Evolutionary conservation across 208 protist genomes (phyloP).

Genomic region (Trypanosoma lewisi): DNA sequence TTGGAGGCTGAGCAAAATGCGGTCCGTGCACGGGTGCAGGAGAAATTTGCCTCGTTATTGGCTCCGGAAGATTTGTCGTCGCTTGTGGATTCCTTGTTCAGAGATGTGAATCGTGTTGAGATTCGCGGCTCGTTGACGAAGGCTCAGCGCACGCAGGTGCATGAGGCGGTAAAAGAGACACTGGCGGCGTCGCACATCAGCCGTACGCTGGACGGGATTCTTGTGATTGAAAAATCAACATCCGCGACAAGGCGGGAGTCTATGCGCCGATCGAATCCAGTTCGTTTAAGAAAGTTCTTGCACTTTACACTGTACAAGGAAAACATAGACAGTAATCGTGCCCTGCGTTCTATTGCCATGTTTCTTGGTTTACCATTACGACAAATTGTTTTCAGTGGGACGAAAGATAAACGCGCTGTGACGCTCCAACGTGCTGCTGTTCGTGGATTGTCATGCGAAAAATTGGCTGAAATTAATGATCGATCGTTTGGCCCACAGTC

Average conservation of each 20-base stretch:
- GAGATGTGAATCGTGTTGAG: slow-evolving; percentile 23
- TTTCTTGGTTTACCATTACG: slow-evolving; percentile 55
- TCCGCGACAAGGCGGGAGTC: slow-evolving; percentile 55
- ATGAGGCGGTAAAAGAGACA: slow-evolving; percentile 55
- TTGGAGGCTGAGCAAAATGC: background rate
- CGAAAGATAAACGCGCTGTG: slow-evolving; percentile 95
- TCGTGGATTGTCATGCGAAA: slow-evolving; percentile 52
- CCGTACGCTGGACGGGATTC: slow-evolving; percentile 49
- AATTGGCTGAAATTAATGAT: slow-evolving; percentile 64
- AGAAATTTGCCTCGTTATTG: slow-evolving; percentile 32
- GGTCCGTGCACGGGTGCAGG: background rate
- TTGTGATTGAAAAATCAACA: slow-evolving; percentile 63
- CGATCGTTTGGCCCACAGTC: slow-evolving; percentile 43
- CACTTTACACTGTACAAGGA: slow-evolving; percentile 96
- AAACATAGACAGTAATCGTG: slow-evolving; percentile 89
- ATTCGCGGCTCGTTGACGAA: slow-evolving; percentile 50
- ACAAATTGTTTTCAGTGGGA: slow-evolving; percentile 91
- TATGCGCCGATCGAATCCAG: slow-evolving; percentile 54
- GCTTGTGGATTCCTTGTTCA: slow-evolving; percentile 36
- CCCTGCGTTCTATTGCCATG: slow-evolving; percentile 62
- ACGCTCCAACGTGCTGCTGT: slow-evolving; percentile 91
- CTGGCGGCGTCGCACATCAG: slow-evolving; percentile 66
- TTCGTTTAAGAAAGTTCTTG: slow-evolving; percentile 41
- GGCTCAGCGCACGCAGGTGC: slow-evolving; percentile 47
- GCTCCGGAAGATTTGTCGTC: slow-evolving; percentile 41